phyloP scores from a whole-genome alignment of 1,284 basidiomycete species.

The Leccinum angustisporum region DNA sequence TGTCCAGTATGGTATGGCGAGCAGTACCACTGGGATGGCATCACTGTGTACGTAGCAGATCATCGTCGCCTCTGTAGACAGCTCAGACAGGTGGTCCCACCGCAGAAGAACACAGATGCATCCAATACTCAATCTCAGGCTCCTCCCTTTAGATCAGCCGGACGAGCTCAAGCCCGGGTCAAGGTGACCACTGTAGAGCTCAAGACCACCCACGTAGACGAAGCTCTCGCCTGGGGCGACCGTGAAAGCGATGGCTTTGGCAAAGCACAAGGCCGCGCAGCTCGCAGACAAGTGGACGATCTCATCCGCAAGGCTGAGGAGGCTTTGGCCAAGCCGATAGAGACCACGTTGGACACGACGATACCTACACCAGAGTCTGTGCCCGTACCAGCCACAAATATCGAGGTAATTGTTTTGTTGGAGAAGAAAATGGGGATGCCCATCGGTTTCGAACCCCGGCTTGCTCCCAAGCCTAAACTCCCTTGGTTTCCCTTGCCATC shows the following conservation, averaged over 20 bases:
- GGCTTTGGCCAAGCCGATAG: slow-evolving; percentile 48
- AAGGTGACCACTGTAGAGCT: too few relatives aligned
- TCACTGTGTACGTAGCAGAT: slow-evolving; percentile 56
- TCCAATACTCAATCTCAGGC: slow-evolving; percentile 22
- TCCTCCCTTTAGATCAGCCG: slow-evolving; percentile 4
- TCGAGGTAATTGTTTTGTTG: slow-evolving; percentile 27
- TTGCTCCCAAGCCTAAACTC: slow-evolving; percentile 40
- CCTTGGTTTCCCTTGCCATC: slow-evolving; percentile 76
- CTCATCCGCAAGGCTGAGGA: slow-evolving; percentile 70
- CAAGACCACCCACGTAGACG: slow-evolving; percentile 31
- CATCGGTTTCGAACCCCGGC: slow-evolving; percentile 78
- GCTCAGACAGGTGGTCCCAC: slow-evolving; percentile 34
- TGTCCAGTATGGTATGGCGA: slow-evolving; percentile 72
- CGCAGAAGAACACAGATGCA: slow-evolving; percentile 34
- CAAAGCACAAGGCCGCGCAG: slow-evolving; percentile 47
- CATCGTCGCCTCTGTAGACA: slow-evolving; percentile 53
- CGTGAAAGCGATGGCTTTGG: too few relatives aligned
- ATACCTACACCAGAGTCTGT: neutral
- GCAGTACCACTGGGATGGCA: slow-evolving; percentile 72
- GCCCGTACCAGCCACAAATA: slow-evolving; percentile 15
- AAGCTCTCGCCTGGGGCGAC: slow-evolving; percentile 20
- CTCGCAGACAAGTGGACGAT: slow-evolving; percentile 64
- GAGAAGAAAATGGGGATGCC: slow-evolving; percentile 69
- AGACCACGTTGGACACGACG: slow-evolving; percentile 22
- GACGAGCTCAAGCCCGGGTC: slow-evolving; percentile 17